phyloP scores from a whole-genome alignment of 75 land plant species.

The Pinus albicaulis region DNA sequence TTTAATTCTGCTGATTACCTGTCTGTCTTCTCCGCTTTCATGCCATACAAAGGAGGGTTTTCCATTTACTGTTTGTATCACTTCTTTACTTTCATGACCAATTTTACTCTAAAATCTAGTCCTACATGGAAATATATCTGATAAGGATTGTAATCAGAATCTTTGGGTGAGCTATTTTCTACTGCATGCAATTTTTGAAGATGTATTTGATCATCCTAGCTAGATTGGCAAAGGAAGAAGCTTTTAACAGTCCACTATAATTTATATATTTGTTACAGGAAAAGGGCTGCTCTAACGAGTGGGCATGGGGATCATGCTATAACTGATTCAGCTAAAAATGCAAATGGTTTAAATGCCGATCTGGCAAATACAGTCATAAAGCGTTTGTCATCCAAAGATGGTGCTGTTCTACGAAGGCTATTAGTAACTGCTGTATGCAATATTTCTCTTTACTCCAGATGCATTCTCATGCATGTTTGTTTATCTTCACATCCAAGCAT shows the following conservation, averaged over 20 bases:
- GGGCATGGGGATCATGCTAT: conserved; percentile 5
- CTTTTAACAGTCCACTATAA: neutral
- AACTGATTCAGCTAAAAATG: neutral
- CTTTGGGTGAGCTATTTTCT: neutral
- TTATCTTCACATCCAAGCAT: neutral
- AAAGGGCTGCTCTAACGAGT: neutral
- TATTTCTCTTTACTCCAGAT: neutral
- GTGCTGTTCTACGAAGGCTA: conserved; percentile 54
- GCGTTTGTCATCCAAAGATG: conserved; percentile 51
- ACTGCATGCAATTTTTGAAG: neutral
- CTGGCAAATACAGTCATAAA: conserved; percentile 33
- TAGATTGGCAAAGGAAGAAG: neutral
- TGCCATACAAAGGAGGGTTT: no score
- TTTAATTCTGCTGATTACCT: no score
- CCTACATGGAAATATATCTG: neutral
- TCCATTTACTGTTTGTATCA: no score
- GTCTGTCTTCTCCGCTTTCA: no score
- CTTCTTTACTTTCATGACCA: neutral
- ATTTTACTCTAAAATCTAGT: neutral
- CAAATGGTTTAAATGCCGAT: conserved; percentile 4
- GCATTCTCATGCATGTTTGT: neutral
- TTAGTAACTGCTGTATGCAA: conserved; percentile 51
- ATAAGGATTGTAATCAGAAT: neutral
- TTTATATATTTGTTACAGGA: neutral
- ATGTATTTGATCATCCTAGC: neutral